A percentile compares a stretch with the other conserved stretches of the same genome.
Conservation (phyloP, 2,329 filamentous ascomycete species). For the Paecilomyces sp. region DNA sequence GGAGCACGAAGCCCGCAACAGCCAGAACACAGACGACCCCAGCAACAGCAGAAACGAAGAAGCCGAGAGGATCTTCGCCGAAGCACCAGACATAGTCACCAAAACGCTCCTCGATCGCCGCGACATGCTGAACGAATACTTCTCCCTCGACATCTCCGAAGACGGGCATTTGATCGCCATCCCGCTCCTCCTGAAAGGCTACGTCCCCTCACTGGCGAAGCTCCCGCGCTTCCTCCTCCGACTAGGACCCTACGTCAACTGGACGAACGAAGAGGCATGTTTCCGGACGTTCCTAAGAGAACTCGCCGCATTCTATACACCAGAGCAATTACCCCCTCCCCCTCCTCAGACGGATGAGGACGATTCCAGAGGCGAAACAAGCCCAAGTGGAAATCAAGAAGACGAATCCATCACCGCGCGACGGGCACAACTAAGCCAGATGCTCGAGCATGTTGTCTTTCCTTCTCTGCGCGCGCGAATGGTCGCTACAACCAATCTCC, state of each 20-base stretch:
- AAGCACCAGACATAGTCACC: conserved; percentile 59
- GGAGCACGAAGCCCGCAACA: conserved; percentile 13
- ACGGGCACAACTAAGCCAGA: conserved; percentile 62
- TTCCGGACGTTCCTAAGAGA: conserved; percentile 82
- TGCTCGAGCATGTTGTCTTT: conserved; percentile 80
- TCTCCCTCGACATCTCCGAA: conserved; percentile 73
- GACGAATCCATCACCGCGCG: conserved; percentile 43
- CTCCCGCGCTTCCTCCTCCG: conserved; percentile 81
- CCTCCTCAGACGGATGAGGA: neutral
- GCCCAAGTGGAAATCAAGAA: conserved; percentile 17
- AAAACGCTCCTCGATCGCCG: conserved; percentile 65
- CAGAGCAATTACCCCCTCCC: conserved; percentile 64
- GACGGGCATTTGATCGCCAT: conserved; percentile 71
- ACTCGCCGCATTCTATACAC: conserved; percentile 82
- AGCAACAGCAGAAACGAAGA: conserved; percentile 10
- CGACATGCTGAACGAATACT: conserved; percentile 90
- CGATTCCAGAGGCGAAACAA: conserved; percentile 3
- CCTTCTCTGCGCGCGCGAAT: conserved; percentile 78
- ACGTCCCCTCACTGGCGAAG: conserved; percentile 78
- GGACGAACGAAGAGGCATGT: conserved; percentile 76
- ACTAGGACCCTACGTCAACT: conserved; percentile 81
- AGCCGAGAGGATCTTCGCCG: conserved; percentile 59
- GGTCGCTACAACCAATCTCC: conserved; percentile 70
- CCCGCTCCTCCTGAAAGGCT: conserved; percentile 81
- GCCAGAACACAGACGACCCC: neutral